Evolutionary conservation across 768 basidiomycete genomes (phyloP).

Genomic region (Russula lepida): DNA sequence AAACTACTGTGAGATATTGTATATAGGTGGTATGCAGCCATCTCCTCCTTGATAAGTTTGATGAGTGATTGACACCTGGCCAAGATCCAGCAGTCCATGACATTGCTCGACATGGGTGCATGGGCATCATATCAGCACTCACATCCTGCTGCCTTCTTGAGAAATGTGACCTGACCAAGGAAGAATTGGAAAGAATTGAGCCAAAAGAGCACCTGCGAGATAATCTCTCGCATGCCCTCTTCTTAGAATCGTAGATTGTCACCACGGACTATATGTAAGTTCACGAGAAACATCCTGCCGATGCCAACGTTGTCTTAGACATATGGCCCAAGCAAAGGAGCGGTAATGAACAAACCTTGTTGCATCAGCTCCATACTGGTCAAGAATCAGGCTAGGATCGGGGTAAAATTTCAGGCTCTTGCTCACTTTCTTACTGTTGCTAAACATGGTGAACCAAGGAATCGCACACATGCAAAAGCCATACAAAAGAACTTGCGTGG

Average conservation of each 20-base stretch:
- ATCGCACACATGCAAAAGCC: neutral
- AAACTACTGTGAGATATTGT: too few relatives aligned
- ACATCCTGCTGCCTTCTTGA: constrained; percentile 69
- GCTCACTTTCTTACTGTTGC: constrained; percentile 99
- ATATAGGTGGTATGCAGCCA: constrained; percentile 95
- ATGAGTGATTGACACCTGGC: constrained; percentile 98
- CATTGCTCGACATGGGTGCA: constrained; percentile 75
- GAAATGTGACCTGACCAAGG: constrained; percentile 83
- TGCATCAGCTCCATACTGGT: constrained; percentile 92
- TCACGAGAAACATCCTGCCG: constrained; percentile 90
- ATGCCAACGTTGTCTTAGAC: neutral
- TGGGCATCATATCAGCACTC: constrained; percentile 86
- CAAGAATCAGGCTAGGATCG: constrained; percentile 84
- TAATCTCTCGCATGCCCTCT: constrained; percentile 93
- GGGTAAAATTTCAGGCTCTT: constrained; percentile 96
- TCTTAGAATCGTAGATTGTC: constrained; percentile 98
- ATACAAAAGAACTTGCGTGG: constrained; percentile 50
- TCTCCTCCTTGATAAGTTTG: constrained; percentile 83
- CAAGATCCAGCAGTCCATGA: constrained; percentile 98
- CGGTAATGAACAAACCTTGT: constrained; percentile 48
- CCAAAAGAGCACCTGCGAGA: constrained; percentile 96
- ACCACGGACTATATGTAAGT: constrained; percentile 96
- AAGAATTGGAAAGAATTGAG: constrained; percentile 99
- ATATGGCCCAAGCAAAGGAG: neutral
- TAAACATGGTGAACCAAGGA: constrained; percentile 25